Base-by-base conservation (phyloP, 139 green algal species). In the Zygnema circumcarinatum region DNA sequence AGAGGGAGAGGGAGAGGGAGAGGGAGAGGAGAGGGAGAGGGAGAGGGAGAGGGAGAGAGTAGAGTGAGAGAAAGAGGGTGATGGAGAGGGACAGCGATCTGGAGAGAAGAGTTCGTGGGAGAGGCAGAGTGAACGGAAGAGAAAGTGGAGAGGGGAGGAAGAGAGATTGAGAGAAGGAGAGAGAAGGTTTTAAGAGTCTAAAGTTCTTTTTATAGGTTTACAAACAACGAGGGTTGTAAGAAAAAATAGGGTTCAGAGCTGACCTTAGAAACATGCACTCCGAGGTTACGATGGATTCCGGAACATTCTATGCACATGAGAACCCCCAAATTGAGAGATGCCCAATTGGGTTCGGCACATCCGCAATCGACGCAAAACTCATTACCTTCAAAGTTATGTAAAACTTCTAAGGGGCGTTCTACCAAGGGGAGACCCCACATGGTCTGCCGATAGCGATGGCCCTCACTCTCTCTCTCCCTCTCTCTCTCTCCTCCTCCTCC, bases 221-320 rank as follows among this genome's bases (percentile, higher is more conserved):
- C 16, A 25, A 7, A 62, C 47, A 62, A 7, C 47, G 47, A 16
- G 47, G 7, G 16, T 16, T 7, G 16, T 25, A 62, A 62, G 16
- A 16, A 62, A 25, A 62, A 62, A 62, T 62, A 62, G 7, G 16
- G 7, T 62, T 25, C 16, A n/a, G n/a, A n/a, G n/a, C n/a, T 3
- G 31, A 95, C 92, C 81, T 95, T 96, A 84, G 87, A 94, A 1
- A 97, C 75, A 83, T 97, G 95, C 3, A 97, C 95, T 22, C 96
- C 96, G 39, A 98, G 90, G 83, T 95, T 92, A 25, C 96, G 92
- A 91, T 98, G 96, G 41, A 97, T 89, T 20, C 96, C 96, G 1
- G 89, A 95, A 92, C 96, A 98, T 85, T 96, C 92, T 38, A 98
- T 98, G 90, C 96, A 98, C 73, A 98, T 87, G 22, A 98, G 87